Conservation (phyloP, 768 basidiomycete genomes). For the Phylloporus sp. region DNA sequence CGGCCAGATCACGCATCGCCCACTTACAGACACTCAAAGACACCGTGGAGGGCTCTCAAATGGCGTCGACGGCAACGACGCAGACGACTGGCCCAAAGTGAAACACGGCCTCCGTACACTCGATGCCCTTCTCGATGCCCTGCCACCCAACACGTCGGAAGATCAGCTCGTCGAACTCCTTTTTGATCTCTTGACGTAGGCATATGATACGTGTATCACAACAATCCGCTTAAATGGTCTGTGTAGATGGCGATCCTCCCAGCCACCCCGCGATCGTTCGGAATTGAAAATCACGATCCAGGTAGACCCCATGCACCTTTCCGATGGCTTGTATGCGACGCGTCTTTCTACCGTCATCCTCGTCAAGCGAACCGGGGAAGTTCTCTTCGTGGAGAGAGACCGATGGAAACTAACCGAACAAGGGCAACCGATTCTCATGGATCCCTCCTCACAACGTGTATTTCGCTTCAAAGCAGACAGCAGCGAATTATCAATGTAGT, state of each 20-base stretch:
- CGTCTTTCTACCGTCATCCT: conserved; percentile 70
- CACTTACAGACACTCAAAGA: conserved; percentile 47
- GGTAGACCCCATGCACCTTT: conserved; percentile 44
- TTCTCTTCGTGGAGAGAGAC: conserved; percentile 68
- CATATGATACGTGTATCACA: conserved; percentile 20
- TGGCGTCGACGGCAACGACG: conserved; percentile 61
- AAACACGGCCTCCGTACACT: conserved; percentile 50
- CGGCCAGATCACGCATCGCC: conserved; percentile 48
- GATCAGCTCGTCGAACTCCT: conserved; percentile 50
- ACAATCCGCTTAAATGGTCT: conserved; percentile 4
- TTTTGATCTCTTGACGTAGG: conserved; percentile 68
- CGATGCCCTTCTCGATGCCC: conserved; percentile 36
- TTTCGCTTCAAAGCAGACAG: conserved; percentile 44
- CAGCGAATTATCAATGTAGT: conserved; percentile 15
- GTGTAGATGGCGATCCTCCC: conserved; percentile 28
- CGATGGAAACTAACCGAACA: conserved; percentile 47
- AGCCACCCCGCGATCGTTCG: conserved; percentile 43
- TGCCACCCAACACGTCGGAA: conserved; percentile 40
- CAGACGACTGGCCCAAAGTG: conserved; percentile 71
- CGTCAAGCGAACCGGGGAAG: conserved; percentile 53
- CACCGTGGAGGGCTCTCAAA: conserved; percentile 65
- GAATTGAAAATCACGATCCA: conserved; percentile 61
- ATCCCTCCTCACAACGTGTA: conserved; percentile 42
- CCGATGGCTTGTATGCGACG: conserved; percentile 50
- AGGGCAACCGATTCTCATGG: conserved; percentile 36